phyloP scores from a whole-genome alignment of 495 filamentous ascomycete species.

The Penicillium atrosanguineum region DNA sequence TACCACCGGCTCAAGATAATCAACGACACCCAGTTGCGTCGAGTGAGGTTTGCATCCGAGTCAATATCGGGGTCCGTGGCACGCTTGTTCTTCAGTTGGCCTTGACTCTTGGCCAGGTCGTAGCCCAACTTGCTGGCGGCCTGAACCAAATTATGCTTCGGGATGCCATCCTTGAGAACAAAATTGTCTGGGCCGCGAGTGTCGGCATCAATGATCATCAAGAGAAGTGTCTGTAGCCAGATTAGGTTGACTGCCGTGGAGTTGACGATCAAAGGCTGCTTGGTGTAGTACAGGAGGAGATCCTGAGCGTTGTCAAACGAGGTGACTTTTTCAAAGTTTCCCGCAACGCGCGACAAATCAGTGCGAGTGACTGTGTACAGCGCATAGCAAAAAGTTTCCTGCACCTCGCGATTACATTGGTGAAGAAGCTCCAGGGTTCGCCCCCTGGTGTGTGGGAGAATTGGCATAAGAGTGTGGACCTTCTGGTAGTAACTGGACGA shows the following conservation, averaged over 20 bases:
- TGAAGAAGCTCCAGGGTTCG: conserved; percentile 60
- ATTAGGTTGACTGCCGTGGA: conserved; percentile 38
- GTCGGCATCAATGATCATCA: conserved; percentile 48
- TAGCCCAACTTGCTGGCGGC: conserved; percentile 41
- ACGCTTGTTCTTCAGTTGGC: conserved; percentile 37
- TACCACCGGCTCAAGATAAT: conserved; percentile 75
- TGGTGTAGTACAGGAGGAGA: conserved; percentile 54
- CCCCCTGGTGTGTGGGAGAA: conserved; percentile 66
- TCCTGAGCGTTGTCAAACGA: conserved; percentile 45
- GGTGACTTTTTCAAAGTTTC: conserved; percentile 39
- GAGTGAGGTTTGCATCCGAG: conserved; percentile 65
- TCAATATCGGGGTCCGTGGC: conserved; percentile 53
- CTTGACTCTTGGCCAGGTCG: conserved; percentile 40
- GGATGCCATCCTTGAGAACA: conserved; percentile 40
- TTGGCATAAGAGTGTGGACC: conserved; percentile 72
- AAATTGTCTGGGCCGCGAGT: conserved; percentile 46
- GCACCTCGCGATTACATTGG: conserved; percentile 56
- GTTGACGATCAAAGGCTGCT: conserved; percentile 40
- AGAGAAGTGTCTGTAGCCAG: conserved; percentile 42
- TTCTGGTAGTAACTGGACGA: conserved; percentile 61
- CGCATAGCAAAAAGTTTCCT: conserved; percentile 70
- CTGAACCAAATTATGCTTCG: conserved; percentile 43
- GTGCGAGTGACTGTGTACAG: conserved; percentile 52
- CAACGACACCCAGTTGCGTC: conserved; percentile 73
- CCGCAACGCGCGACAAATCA: conserved; percentile 34